phyloP scores from a whole-genome alignment of 164 flowering plant genomes.

The Umbellularia californica region DNA sequence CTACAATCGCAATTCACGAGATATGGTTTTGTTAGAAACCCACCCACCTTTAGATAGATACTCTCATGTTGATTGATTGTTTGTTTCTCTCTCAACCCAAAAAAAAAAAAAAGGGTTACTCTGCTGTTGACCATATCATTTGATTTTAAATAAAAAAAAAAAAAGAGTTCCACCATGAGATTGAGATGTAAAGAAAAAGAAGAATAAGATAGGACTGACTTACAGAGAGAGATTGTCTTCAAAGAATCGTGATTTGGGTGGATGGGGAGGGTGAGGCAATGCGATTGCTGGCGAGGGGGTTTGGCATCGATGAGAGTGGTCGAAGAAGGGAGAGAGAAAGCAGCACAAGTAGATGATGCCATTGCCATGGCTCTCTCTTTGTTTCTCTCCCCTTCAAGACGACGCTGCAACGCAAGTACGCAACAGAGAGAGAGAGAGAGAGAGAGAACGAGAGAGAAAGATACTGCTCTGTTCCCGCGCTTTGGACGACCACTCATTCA shows the following conservation, averaged over 20 bases:
- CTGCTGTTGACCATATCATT: no score
- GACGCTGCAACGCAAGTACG: background rate
- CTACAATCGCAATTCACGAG: no score
- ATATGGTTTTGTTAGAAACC: no score
- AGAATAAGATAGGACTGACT: background rate
- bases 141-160: no score
- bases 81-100: no score
- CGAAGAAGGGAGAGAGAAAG: conserved; percentile 48
- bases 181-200: no score
- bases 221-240: conserved; percentile 28
- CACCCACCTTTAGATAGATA: no score
- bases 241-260: conserved; percentile 30
- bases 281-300: conserved; percentile 43
- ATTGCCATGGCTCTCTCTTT: conserved; percentile 10
- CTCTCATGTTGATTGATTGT: no score
- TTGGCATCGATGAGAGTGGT: conserved; percentile 52
- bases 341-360: conserved; percentile 38
- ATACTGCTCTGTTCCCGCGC: background rate
- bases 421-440: background rate
- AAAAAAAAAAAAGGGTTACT: no score
- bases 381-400: background rate
- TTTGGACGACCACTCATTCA: conserved; percentile 22
- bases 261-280: conserved; percentile 58
- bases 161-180: no score
- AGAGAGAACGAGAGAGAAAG: background rate